Base-by-base conservation (phyloP, 2,329 filamentous ascomycete species). In the Chalaropsis thielavioides region DNA sequence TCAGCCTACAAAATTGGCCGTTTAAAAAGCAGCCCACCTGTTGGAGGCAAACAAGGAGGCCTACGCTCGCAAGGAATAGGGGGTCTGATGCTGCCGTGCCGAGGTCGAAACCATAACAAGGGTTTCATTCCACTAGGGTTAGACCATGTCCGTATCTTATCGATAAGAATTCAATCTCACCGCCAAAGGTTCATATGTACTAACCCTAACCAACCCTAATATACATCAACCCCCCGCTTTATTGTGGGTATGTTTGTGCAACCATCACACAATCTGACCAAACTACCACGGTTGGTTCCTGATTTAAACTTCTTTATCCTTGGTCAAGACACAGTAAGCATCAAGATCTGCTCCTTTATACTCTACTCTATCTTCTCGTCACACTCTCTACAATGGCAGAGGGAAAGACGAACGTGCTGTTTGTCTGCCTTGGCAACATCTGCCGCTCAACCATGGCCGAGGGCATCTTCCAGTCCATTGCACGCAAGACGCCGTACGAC, bases 361-460 rank as follows among this genome's bases (percentile, higher is more conserved):
- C 17, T 51, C 17, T n/a, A 51, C 15, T 27, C 24, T 17, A 27
- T 15, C 7, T 31, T 31, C 24, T n/a, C 8, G 27, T 31, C 19
- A 31, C 3, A 56, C 11, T 31, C n/a, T 15, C 27, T 0, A 56
- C 13, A 27, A 56, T 56, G 51, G 51, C 51, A 1, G 22, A 35
- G 51, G 51, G 27, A 35, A 68, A 68, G 46, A 69, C 89, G 64
- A 91, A 87, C 1, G 88, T 97, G 44, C 83, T 97, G 63, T 97
- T 97, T 73, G 92, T 97, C 70, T 99, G 94, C 76, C 81, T 97
- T 41, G 94, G 94, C 74, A 99, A 99, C 76, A 97, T 97, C 72
- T 99, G 91, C 74, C 81, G 83, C 67, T 96, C 91, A 7, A 89
- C 94, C 40, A 97, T 99, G 94, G 90, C 92, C 58, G 92, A 97